Evolutionary conservation across 2,329 filamentous ascomycete genomes (phyloP).

Genomic region (Sclerotinia glacialis): DNA sequence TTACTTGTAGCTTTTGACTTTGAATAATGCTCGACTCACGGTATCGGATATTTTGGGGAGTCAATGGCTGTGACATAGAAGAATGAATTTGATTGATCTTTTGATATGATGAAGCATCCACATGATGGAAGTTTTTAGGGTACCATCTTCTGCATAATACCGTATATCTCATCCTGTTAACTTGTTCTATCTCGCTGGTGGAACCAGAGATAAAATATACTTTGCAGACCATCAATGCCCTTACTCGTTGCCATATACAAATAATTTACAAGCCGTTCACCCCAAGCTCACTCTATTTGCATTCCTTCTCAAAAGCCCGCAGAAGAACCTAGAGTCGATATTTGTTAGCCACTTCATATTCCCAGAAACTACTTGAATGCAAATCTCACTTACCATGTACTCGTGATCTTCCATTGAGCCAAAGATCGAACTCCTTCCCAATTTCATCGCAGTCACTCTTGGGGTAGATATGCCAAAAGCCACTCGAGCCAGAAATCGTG

Average conservation of each 20-base stretch:
- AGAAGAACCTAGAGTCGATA: conserved; percentile 17
- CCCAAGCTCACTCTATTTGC: not conserved
- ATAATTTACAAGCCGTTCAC: not conserved
- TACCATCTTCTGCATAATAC: not conserved
- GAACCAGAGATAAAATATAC: not conserved
- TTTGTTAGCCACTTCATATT: not conserved
- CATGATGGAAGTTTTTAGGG: not conserved
- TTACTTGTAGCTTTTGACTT: not conserved
- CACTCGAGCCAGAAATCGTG: conserved; percentile 56
- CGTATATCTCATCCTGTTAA: not conserved
- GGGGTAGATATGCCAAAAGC: conserved; percentile 63
- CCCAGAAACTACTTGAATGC: not conserved
- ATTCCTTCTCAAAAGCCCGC: conserved; percentile 17
- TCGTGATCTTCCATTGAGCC: conserved; percentile 54
- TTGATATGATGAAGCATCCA: not conserved
- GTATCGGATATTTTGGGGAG: not conserved
- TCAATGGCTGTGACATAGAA: not conserved
- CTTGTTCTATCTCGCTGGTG: too few relatives aligned
- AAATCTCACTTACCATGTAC: conserved; percentile 45
- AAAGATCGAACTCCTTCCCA: conserved; percentile 48
- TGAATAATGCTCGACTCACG: not conserved
- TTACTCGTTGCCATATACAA: not conserved
- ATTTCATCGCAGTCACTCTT: conserved; percentile 48
- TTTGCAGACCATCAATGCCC: not conserved
- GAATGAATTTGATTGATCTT: not conserved